Evolutionary conservation across 179 eudicot species (phyloP).

Genomic region (Spinacia oleracea): DNA sequence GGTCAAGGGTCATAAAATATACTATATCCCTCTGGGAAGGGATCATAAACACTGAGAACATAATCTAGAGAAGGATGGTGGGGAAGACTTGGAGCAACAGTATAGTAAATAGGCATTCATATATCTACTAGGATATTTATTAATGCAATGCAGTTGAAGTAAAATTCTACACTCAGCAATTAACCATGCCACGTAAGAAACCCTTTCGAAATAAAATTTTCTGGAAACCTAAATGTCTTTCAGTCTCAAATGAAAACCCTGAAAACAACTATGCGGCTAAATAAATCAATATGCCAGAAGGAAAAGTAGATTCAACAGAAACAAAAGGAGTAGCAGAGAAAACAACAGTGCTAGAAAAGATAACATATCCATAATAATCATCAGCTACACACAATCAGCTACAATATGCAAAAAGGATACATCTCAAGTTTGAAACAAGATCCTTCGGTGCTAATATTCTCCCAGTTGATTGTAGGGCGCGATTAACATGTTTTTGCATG

Average conservation of each 20-base stretch:
- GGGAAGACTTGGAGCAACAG: background rate
- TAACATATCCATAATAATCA: background rate
- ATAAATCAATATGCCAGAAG: background rate
- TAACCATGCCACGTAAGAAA: background rate
- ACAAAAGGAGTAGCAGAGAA: background rate
- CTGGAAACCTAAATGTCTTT: background rate
- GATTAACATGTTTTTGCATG: constrained; percentile 85
- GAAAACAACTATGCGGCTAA: background rate
- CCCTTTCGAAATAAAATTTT: background rate
- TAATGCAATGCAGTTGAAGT: background rate
- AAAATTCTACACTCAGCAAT: background rate
- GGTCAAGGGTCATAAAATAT: constrained; percentile 52
- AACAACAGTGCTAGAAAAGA: background rate
- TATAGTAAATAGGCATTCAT: background rate
- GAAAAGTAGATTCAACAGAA: background rate
- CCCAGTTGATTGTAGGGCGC: constrained; percentile 82
- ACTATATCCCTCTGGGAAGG: background rate
- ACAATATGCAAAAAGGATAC: constrained; percentile 61
- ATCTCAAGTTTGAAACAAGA: constrained; percentile 85
- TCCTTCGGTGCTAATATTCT: constrained; percentile 85
- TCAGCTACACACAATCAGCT: background rate
- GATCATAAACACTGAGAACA: background rate
- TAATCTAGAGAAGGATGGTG: background rate
- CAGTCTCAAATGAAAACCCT: background rate
- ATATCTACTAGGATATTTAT: background rate